Evolutionary conservation across 768 basidiomycete genomes (phyloP), one percentile per base, ranked within the genome.

Genomic region (Guyanaporus albipodus): DNA sequence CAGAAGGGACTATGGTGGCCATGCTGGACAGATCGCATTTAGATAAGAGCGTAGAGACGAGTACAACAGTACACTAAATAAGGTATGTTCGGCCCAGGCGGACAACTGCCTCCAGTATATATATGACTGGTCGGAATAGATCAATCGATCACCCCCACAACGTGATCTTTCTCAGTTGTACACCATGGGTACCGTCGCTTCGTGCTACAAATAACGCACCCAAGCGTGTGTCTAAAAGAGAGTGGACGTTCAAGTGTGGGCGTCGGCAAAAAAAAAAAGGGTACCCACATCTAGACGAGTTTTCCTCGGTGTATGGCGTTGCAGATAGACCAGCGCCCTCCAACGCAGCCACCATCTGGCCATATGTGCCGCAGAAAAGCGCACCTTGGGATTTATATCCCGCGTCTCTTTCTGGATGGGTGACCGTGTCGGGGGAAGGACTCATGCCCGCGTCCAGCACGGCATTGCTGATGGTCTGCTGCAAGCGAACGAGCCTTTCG

Each of bases 341-440:
- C 34, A 73, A 55, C n/a, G 72, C 72, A 19, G 56, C 48, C 63
- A 66, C 64, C 40, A 74, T 53, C 55, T 73, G 72, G 9, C 72
- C 72, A 52, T 72, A 73, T 17, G 72, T 73, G 21, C 72, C 72
- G 21, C 68, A 64, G 52, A 70, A 74, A 42, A 74, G 53, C 23
- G 69, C 59, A 33, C 61, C n/a, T 57, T n/a, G 61, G 17, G 8
- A 49, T 51, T 45, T 57, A 18, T 60, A 41, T 40, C 49, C 49
- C 42, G 52, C 46, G 28, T 22, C n/a, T 2, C 7, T 36, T 33
- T 42, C 38, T 2, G 47, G 28, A 15, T 14, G 42, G 23, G 38
- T 18, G 10, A 40, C 26, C 31, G 49, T 58, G 15, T 42, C 48
- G 14, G 66, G 61, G 0, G 70, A 61, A n/a, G 59, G 44, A 40